Base-by-base conservation (phyloP, 2,329 filamentous ascomycete genomes). In the Cyanodermella asteris region DNA sequence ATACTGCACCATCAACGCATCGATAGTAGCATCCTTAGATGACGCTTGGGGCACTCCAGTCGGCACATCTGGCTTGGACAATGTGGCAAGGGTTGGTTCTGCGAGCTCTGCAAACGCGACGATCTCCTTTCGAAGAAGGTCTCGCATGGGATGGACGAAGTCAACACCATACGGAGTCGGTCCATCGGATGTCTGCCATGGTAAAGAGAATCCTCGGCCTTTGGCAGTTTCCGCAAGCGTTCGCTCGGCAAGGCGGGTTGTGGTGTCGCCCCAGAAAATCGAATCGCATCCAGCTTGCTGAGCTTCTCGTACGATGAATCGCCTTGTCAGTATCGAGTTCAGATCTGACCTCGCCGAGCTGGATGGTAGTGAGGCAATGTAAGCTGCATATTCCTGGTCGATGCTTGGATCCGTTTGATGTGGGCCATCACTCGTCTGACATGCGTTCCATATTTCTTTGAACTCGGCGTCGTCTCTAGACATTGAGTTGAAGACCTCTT, bases 181-280 rank as follows among this genome's bases (percentile, higher is more conserved):
- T 5, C 80, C 81, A 44, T 94, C 87, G 25, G 70, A 67, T 10
- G 82, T 64, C 36, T 76, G 66, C 69, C 73, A 84, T 1, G 82
- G 77, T 12, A 94, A 51, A 4, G 74, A 67, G 36, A 73, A 81
- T 1, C 84, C 87, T 24, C 84, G 64, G 2, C 87, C 87, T 49
- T 91, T 93, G 13, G 84, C 81, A 3, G 84, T 81, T 49, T 87
- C 78, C 5, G 78, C 61, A 9, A 97, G 64, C 1, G 80, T 77
- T 39, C 78, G 70, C 36, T 84, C 78, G 4, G 87, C 84, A 16
- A 97, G 66, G 10, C 71, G 66, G 5, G 81, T 93, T 12, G 87
- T 91, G 35, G 69, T 90, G 48, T 84, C 72, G 13, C 77, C 82
- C 47, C 87, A 72, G 2, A 94, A 50, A 20, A 94, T 60, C 8